phyloP scores from a whole-genome alignment of 225 moss, liverwort and hornwort genomes.

The Neckera pumila region DNA sequence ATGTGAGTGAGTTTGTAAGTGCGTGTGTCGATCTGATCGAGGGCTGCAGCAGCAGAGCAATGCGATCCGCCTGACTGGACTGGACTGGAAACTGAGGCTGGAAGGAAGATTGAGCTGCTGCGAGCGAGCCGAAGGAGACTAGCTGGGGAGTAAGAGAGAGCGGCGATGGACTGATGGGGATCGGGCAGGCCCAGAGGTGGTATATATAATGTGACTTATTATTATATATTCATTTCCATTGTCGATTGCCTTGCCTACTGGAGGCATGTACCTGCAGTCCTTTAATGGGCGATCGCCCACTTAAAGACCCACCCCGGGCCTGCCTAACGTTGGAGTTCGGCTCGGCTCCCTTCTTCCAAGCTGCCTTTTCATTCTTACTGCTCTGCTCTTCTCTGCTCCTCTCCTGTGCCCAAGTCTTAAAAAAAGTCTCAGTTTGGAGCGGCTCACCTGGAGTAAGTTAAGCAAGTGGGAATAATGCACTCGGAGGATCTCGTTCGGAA shows the following conservation, averaged over 20 bases:
- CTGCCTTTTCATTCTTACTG: not conserved
- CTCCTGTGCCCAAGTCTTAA: too few species aligned
- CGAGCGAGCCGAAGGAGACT: too few species aligned
- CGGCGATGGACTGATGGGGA: slow-evolving; percentile 6
- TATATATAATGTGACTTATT: slow-evolving; percentile 35
- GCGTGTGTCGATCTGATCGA: too few species aligned
- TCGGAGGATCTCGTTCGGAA: not conserved
- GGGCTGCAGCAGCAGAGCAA: not conserved
- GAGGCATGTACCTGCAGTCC: not conserved
- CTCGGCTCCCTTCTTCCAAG: not conserved
- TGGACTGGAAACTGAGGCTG: not conserved
- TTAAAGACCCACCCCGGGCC: not conserved
- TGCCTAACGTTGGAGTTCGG: not conserved
- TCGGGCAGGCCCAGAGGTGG: slow-evolving; percentile 9
- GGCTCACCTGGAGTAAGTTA: not conserved
- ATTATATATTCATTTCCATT: slow-evolving; percentile 18
- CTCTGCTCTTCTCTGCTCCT: too few species aligned
- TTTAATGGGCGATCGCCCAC: not conserved
- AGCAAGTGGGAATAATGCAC: not conserved
- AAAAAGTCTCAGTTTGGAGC: too few species aligned
- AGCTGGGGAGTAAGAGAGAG: not conserved
- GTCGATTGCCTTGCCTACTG: not conserved
- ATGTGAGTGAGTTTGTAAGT: not conserved
- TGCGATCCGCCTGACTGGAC: not conserved
- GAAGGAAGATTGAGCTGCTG: too few species aligned